These are phyloP conservation scores for Lenwebbia sp. DNA, from an alignment of 345 rosid genomes.

Conservation along the genomic window DNA sequence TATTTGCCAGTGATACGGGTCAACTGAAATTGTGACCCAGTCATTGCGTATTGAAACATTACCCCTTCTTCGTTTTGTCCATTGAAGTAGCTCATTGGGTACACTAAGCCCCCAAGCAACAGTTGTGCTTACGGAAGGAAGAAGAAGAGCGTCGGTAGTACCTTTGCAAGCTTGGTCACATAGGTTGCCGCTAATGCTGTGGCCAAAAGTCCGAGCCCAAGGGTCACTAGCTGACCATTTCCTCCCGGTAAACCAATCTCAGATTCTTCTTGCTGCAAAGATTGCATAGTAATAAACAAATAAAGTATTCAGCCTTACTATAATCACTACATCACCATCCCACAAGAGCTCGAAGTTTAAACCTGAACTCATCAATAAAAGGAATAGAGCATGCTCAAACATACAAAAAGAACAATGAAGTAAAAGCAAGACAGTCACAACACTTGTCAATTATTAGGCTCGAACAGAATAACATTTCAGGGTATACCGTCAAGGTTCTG, in stretches of 20 bases:
- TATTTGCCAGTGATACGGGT: neutral
- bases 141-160: neutral
- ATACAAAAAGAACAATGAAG: neutral
- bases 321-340: neutral
- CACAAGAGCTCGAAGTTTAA: neutral
- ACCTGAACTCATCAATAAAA: neutral
- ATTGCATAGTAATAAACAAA: neutral
- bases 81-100: neutral
- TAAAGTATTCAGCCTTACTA: neutral
- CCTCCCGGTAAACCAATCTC: slow-evolving; percentile 49
- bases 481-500: neutral
- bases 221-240: slow-evolving; percentile 63
- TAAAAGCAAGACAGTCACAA: neutral
- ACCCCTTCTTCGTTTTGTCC: neutral
- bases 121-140: neutral
- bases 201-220: slow-evolving; percentile 73
- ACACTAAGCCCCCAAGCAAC: neutral
- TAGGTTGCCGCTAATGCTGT: slow-evolving; percentile 87
- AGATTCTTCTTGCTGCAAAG: slow-evolving; percentile 82
- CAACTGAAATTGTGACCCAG: neutral
- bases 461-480: neutral
- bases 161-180: slow-evolving; percentile 88
- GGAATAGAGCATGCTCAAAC: neutral
- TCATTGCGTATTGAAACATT: neutral
- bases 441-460: neutral